These are phyloP conservation scores for Saturnispora mendoncae DNA, from an alignment of 805 yeast genomes.

Conservation along the genomic window DNA sequence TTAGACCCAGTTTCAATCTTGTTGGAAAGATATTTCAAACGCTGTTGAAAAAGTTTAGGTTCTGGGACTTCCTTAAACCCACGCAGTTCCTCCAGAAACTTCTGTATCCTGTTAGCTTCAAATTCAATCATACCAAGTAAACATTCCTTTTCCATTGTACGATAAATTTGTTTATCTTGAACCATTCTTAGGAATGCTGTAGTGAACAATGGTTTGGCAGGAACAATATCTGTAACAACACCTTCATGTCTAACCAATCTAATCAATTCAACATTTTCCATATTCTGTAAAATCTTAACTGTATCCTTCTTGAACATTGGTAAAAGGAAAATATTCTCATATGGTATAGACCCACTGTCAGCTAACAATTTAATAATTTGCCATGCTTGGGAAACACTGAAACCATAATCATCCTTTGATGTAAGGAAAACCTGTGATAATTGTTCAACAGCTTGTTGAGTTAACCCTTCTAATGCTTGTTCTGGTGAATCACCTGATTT, in stretches of 20 bases:
- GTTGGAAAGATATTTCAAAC: constrained; percentile 57
- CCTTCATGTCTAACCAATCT: constrained; percentile 71
- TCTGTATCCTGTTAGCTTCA: constrained; percentile 54
- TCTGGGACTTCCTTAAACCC: constrained; percentile 44
- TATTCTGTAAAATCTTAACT: constrained; percentile 48
- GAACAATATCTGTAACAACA: constrained; percentile 49
- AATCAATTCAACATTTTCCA: constrained; percentile 76
- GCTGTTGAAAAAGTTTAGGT: constrained; percentile 44
- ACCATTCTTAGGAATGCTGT: constrained; percentile 71
- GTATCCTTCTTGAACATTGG: constrained; percentile 54
- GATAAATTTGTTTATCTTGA: constrained; percentile 44
- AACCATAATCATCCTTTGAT: constrained; percentile 32
- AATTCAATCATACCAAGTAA: constrained; percentile 43
- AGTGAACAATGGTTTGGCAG: constrained; percentile 77
- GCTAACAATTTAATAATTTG: constrained; percentile 59
- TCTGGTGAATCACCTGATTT: constrained; percentile 78
- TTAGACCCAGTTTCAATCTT: constrained; percentile 58
- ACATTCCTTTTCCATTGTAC: constrained; percentile 57
- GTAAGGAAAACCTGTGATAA: constrained; percentile 68
- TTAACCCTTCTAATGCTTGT: constrained; percentile 71
- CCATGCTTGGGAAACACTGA: constrained; percentile 86
- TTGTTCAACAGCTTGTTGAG: constrained; percentile 79
- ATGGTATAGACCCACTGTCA: constrained; percentile 35
- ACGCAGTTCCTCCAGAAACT: constrained; percentile 65
- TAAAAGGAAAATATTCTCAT: constrained; percentile 42